Evolutionary conservation across 129 eudicot species (phyloP).

Genomic region (Rutidosis leptorrhynchoides): DNA sequence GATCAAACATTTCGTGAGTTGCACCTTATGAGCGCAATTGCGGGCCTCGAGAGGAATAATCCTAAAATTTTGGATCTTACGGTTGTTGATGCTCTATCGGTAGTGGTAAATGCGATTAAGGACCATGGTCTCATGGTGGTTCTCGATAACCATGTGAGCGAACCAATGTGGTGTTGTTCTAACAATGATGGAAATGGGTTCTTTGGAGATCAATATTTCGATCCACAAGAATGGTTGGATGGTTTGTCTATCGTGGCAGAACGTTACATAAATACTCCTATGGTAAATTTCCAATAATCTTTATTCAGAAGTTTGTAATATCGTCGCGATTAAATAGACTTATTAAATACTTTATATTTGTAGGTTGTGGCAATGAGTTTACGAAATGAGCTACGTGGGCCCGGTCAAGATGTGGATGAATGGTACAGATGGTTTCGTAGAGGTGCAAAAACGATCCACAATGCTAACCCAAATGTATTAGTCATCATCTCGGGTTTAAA

Average conservation of each 20-base stretch:
- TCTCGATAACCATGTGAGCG: conserved; percentile 62
- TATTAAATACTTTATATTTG: background rate
- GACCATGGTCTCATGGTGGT: conserved; percentile 45
- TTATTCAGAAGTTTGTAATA: background rate
- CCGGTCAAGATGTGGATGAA: conserved; percentile 37
- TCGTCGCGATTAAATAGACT: background rate
- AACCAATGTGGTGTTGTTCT: conserved; percentile 70
- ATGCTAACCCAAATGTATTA: conserved; percentile 44
- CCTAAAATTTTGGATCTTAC: conserved; percentile 38
- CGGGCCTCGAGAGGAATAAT: conserved; percentile 38
- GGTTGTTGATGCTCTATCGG: conserved; percentile 46
- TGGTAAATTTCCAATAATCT: conserved; percentile 26
- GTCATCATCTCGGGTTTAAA: conserved; percentile 50
- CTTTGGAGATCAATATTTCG: conserved; percentile 55
- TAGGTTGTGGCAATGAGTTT: conserved; percentile 76
- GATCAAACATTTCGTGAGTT: conserved; percentile 29
- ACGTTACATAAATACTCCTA: conserved; percentile 31
- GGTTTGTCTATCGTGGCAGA: conserved; percentile 41
- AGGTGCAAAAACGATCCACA: conserved; percentile 55
- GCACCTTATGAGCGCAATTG: conserved; percentile 30
- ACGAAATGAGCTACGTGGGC: conserved; percentile 69
- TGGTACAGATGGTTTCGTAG: conserved; percentile 45
- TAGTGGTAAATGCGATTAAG: conserved; percentile 39
- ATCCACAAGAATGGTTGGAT: conserved; percentile 43
- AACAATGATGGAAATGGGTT: conserved; percentile 57